A percentile compares a stretch with the other conserved stretches of the same genome.
phyloP scores from a whole-genome alignment of 1,284 basidiomycete species.

The Boletus coffeatus region DNA sequence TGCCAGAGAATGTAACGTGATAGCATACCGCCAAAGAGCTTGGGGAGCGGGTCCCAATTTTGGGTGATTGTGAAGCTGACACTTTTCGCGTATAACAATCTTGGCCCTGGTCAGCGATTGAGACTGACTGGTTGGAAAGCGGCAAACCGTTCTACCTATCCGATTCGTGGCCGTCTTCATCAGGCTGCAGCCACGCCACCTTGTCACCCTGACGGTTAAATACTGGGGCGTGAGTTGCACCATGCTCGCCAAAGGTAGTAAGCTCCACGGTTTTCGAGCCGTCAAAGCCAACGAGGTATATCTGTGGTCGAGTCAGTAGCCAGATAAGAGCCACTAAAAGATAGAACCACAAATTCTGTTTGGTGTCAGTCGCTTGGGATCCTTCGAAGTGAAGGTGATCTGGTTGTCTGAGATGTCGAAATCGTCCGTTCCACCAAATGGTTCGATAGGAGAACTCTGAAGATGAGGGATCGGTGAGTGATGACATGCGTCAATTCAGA shows the following conservation, averaged over 20 bases:
- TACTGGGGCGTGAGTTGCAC: conserved; percentile 68
- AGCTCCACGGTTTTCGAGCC: conserved; percentile 51
- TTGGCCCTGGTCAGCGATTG: conserved; percentile 44
- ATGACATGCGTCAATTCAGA: conserved; percentile 1
- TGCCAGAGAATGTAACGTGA: neutral
- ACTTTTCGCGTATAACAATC: conserved; percentile 69
- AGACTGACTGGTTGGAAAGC: neutral
- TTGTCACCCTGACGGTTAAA: conserved; percentile 66
- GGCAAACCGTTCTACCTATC: conserved; percentile 60
- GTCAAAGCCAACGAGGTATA: conserved; percentile 58
- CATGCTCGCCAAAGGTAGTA: conserved; percentile 72
- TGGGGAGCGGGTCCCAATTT: conserved; percentile 77
- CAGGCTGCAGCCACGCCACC: conserved; percentile 83
- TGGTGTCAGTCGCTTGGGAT: conserved; percentile 78
- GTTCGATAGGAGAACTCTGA: conserved; percentile 74
- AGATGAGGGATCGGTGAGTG: conserved; percentile 1
- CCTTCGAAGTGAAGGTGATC: conserved; percentile 83
- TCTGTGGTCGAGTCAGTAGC: conserved; percentile 34
- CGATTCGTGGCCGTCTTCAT: conserved; percentile 83
- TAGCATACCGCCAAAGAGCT: conserved; percentile 28
- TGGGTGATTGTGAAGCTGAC: conserved; percentile 69
- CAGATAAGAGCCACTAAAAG: neutral
- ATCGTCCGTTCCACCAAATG: conserved; percentile 74
- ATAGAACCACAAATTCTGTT: conserved; percentile 53
- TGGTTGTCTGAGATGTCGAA: conserved; percentile 66